Evolutionary conservation across 2,329 filamentous ascomycete genomes (phyloP), one percentile per base, ranked within the genome.

Genomic region (Paecilomyces sp.): DNA sequence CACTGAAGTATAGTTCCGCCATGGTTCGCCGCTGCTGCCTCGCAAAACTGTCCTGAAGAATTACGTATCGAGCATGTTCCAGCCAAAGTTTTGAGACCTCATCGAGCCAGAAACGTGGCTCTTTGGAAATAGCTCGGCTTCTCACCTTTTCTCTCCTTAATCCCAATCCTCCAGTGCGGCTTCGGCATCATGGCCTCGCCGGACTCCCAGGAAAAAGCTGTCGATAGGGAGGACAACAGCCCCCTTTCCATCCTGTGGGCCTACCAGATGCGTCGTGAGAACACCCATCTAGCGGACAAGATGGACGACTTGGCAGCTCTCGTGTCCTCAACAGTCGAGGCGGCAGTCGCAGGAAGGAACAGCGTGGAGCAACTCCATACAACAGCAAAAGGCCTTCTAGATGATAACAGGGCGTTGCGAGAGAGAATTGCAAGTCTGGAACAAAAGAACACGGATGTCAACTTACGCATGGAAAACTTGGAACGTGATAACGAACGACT

Each of bases 181-280:
- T 12, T 57, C 36, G 4, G 2, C 55, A 58, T 25, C 60, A 55
- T 22, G 30, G 54, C 54, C 30, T 28, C 57, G n/a, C 52, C 56
- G 33, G 56, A 59, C 33, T 31, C 36, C 33, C 41, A 60, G 55
- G 50, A 59, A 13, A 18, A 24, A 15, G 41, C 24, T 24, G 54
- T 34, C 57, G 55, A 55, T 58, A 30, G 52, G 13, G 41, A 57
- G 13, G 41, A 57, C 28, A 58, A 47, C 53, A 56, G 9, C 53
- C 62, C 56, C 33, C 56, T 64, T 60, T 65, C 70, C 7, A 65
- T 76, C 24, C 72, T 77, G 56, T 76, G 74, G 74, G 72, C 71
- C 5, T 69, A 75, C 62, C 68, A 76, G 57, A 66, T 76, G n/a
- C 72, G 70, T 18, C 73, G 72, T 22, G 72, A 75, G 60, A 71